Evolutionary conservation across 2,329 filamentous ascomycete genomes (phyloP).

Genomic region (Colletotrichum tofieldiae): DNA sequence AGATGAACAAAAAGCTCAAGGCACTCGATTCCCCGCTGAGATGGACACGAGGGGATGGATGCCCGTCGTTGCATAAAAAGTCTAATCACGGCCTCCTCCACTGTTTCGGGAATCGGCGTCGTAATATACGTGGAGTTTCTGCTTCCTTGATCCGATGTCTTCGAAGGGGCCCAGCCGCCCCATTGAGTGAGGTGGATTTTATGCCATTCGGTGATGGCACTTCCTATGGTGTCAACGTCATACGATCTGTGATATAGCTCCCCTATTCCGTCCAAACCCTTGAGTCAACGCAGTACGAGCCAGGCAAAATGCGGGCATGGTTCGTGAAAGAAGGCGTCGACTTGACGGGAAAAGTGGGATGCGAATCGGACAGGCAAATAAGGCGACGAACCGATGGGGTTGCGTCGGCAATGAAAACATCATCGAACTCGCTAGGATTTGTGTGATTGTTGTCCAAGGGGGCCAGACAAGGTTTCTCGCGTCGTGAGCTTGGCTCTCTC

Average conservation of each 20-base stretch:
- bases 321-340: not conserved
- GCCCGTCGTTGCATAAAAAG: slow-evolving; percentile 20
- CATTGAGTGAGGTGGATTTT: not conserved
- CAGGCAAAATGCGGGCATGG: not conserved
- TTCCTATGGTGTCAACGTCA: not conserved
- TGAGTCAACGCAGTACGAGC: not conserved
- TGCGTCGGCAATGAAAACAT: not conserved
- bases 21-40: not conserved
- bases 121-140: slow-evolving; percentile 17
- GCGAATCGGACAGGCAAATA: slow-evolving; percentile 5
- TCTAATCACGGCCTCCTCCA: slow-evolving; percentile 10
- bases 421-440: not conserved
- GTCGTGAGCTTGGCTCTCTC: not conserved
- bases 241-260: not conserved
- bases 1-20: not conserved
- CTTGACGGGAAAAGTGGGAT: slow-evolving; percentile 39
- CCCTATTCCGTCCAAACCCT: not conserved
- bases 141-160: not conserved
- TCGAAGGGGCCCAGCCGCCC: not conserved
- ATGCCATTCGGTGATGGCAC: slow-evolving; percentile 4
- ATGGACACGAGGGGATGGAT: not conserved
- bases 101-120: slow-evolving; percentile 28
- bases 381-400: slow-evolving; percentile 37
- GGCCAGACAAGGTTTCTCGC: not conserved
- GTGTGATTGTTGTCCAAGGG: not conserved